Base-by-base conservation (phyloP, 441 rosid species). In the Eugenia klotzschiana region DNA sequence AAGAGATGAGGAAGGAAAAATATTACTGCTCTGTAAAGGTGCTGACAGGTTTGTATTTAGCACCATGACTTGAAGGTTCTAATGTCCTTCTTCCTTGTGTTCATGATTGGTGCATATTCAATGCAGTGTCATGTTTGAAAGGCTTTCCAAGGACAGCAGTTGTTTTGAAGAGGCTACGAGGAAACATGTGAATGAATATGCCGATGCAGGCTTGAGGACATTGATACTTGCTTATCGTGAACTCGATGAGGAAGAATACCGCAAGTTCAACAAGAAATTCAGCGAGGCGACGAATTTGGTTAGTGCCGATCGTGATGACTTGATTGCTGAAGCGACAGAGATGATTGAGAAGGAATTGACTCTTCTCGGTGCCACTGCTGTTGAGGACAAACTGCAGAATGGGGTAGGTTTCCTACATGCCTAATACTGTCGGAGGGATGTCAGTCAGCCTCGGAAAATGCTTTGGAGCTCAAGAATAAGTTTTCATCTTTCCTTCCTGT, bases 301-400 rank as follows among this genome's bases (percentile, higher is more conserved):
- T 23, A 81, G 83, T 60, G 53, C 41, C 9, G 0, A 43, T n/a
- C 83, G 4, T 0, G 83, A 81, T 41, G 29, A 9, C 14, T 60
- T 81, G 40, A 81, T 81, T 26, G 46, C 2, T 58, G 1, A 46
- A 58, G 41, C 79, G 0, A 10, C 11, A 0, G 83, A 81, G 79
- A 81, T 58, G 53, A 60, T 81, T 49, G 83, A 81, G 6, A 81
- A 81, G 16, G 74, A 58, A 20, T 26, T 81, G 51, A 57, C 60
- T 81, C 77, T 81, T 56, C 83, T 81, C 11, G 83, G 83, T 20
- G 77, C 79, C 14, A 81, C 83, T 0, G 83, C 77, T 81, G 4
- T 81, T 49, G 83, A 81, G 73, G 83, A 81, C 74, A 81, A 81
- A 57, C 16, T 81, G 54, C 83, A 81, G 83, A 58, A 81, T 27